Base-by-base conservation (phyloP, 257 asterid genomes). In the Nicotiana undulata region DNA sequence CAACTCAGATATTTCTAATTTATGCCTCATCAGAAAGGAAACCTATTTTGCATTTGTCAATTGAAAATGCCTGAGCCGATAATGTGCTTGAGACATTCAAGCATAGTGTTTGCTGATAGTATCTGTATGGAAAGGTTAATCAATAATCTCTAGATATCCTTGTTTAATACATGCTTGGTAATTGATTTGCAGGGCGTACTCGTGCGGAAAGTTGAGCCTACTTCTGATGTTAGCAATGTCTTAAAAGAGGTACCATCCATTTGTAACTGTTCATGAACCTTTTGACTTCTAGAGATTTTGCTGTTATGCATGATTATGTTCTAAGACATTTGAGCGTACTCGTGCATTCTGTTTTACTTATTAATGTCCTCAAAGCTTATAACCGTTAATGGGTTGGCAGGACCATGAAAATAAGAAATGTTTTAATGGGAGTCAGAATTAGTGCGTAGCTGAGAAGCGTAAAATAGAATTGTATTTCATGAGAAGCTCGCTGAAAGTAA, bases 121-220 rank as follows among this genome's bases (percentile, higher is more conserved):
- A 24, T 49, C 51, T 74, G 61, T 74, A 52, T 40, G 78, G 60
- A 46, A 56, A 74, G 40, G 24, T 26, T 24, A 6, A 74, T 72
- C 37, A 49, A 40, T 49, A 74, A 24, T 46, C 78, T 74, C 44
- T 74, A 74, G 24, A 49, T 4, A 22, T 9, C 78, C 61, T 24
- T 49, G 60, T 74, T 49, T 49, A 49, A 24, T 49, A 74, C 61
- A 74, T 74, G 15, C 24, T 24, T 37, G 34, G 44, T 24, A 49
- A 46, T 82, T 52, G 72, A 76, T 70, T 83, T 61, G 79, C 87
- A 94, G 98, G 98, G 98, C 65, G 92, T 92, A 75, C 95, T 92
- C 63, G 95, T 94, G 63, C 90, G 97, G 34, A 90, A 81, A 87
- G 92, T 92, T 63, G 98, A 94, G 86, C 95, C 95, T 68, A 92